Evolutionary conservation across 2,329 filamentous ascomycete species (phyloP), one percentile per base, ranked within the genome.

Genomic region (Fusarium marasasianum): DNA sequence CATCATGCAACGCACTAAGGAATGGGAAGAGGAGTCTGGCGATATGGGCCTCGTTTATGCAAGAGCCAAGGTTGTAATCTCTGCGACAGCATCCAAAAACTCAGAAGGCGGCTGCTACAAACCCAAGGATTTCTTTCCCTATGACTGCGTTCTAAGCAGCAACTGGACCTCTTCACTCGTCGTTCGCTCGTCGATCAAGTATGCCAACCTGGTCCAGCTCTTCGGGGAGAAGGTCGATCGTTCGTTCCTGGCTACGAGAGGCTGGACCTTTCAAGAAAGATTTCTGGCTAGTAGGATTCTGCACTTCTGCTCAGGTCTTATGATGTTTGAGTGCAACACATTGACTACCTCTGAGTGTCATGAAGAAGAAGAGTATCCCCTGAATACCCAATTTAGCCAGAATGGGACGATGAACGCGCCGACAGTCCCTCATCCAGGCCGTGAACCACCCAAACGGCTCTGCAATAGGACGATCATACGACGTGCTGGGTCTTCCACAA

Each of bases 311-410:
- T 51, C 48, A 15, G 48, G 48, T 3, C 48, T 35, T 20, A 1
- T 35, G 17, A 20, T 51, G 48, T 35, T 51, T 15, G 48, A 51
- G 31, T 51, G 48, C 0, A 51, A 51, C 17, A 51, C 31, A 15
- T 35, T 51, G 31, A 51, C 48, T 20, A 20, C 31, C n/a, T 51
- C 48, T 20, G 31, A 51, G 17, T 20, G 31, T 35, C 48, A 51
- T 24, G 0, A 0, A 1, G 48, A 35, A 24, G 12, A 20, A 20
- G 31, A 51, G 0, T 51, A 51, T 35, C 48, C 31, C 0, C 4
- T 35, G 2, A 20, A 4, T 3, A 35, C n/a, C 31, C 31, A 51
- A 0, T 51, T 51, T 8, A 24, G 6, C 31, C 31, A 51, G 3
- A 0, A 35, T 15, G 48, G 48, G 0, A 51, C 48, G 3, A 1